Conservation (phyloP, 2,329 filamentous ascomycete genomes). For the Apiospora marii region DNA sequence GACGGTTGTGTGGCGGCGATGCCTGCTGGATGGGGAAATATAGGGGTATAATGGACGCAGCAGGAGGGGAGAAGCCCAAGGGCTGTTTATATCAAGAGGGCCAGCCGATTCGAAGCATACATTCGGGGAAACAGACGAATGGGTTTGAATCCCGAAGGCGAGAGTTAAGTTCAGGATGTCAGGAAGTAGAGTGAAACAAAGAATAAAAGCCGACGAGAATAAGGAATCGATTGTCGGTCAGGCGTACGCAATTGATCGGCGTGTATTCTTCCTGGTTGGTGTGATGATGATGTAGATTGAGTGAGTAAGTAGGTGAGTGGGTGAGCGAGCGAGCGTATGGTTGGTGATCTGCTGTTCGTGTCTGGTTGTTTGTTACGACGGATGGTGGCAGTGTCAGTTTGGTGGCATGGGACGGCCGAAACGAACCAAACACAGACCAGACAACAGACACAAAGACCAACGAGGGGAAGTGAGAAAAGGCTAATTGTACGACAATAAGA, state of each 20-base stretch:
- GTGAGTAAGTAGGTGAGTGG: neutral
- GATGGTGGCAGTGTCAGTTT: constrained; percentile 4
- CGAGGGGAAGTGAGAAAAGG: neutral
- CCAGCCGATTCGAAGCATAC: constrained; percentile 12
- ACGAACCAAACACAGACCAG: constrained; percentile 3
- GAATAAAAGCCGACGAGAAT: neutral
- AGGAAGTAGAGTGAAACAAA: constrained; percentile 1
- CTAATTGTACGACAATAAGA: constrained; percentile 11
- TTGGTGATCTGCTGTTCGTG: neutral
- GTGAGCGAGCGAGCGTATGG: neutral
- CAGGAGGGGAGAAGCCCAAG: neutral
- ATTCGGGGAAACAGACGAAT: constrained; percentile 16
- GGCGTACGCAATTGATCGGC: constrained; percentile 10
- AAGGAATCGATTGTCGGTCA: constrained; percentile 3
- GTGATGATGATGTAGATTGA: constrained; percentile 2
- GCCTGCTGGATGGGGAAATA: neutral
- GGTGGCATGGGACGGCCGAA: neutral
- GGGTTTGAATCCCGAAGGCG: neutral
- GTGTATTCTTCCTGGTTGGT: neutral
- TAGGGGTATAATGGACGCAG: constrained; percentile 3
- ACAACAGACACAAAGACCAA: neutral
- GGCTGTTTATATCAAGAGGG: constrained; percentile 16
- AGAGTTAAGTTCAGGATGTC: neutral
- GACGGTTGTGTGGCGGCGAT: constrained; percentile 9
- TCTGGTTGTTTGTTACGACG: constrained; percentile 8